Conservation (phyloP, 1,139 yeast genomes). For the Geotrichum europaeum region DNA sequence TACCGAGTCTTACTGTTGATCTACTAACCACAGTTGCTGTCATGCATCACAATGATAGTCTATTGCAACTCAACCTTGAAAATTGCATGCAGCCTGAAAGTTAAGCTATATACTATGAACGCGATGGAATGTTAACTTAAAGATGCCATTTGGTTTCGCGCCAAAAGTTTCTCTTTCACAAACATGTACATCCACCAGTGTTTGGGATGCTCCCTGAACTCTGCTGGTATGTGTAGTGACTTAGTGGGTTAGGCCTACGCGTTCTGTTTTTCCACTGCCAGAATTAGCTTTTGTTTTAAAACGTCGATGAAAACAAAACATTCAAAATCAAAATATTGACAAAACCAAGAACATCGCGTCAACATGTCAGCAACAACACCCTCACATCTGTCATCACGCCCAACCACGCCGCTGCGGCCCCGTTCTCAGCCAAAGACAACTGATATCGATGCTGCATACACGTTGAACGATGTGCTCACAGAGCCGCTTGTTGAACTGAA, state of each 20-base stretch:
- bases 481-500: conserved; percentile 35
- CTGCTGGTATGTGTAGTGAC: no score
- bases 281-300: not conserved
- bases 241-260: no score
- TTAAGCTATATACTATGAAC: not conserved
- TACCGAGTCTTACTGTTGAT: not conserved
- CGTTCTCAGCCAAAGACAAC: conserved; percentile 7
- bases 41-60: not conserved
- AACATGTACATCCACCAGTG: no score
- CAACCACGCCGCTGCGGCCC: conserved; percentile 17
- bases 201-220: no score
- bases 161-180: not conserved
- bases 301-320: not conserved
- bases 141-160: not conserved
- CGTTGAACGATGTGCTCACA: conserved; percentile 6
- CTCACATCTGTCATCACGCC: conserved; percentile 10
- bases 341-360: not conserved
- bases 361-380: conserved; percentile 9
- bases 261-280: not conserved
- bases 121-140: not conserved
- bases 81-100: not conserved
- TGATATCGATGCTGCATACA: not conserved
- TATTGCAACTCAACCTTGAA: not conserved
- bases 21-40: not conserved
- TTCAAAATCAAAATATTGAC: not conserved